These are phyloP conservation scores for Tolypocladium ovalisporum DNA, from an alignment of 2,329 filamentous ascomycete genomes.

Conservation along the genomic window DNA sequence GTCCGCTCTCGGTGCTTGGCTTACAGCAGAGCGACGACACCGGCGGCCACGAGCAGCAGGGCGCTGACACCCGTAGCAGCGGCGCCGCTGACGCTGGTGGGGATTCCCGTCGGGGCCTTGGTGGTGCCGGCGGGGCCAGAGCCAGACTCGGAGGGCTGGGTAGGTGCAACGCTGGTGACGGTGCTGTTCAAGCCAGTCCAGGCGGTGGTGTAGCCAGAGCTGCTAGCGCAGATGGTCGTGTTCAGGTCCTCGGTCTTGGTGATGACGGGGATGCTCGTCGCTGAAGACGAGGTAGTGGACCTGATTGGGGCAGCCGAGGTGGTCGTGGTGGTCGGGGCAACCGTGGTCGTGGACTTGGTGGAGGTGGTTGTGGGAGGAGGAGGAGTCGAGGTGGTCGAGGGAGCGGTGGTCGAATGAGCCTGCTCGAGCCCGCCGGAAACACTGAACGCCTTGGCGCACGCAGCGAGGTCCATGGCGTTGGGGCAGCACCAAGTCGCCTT, in stretches of 20 bases:
- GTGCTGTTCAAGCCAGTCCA: constrained; percentile 22
- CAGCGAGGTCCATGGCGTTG: constrained; percentile 37
- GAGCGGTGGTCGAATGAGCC: constrained; percentile 20
- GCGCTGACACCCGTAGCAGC: constrained; percentile 21
- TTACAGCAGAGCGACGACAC: constrained; percentile 24
- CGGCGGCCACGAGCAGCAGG: constrained; percentile 24
- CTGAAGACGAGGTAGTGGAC: constrained; percentile 11
- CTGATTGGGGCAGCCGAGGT: constrained; percentile 13
- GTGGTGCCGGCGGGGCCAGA: constrained; percentile 5
- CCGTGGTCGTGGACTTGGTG: constrained; percentile 3
- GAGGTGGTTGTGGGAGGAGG: constrained; percentile 13
- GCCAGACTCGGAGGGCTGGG: constrained; percentile 9
- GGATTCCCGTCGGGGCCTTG: constrained; percentile 7
- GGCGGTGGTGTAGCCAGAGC: constrained; percentile 15
- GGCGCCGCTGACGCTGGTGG: constrained; percentile 15
- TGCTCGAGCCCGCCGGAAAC: constrained; percentile 35
- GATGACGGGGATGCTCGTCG: constrained; percentile 10
- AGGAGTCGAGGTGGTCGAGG: constrained; percentile 11
- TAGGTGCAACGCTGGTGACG: constrained; percentile 13
- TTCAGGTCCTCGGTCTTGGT: constrained; percentile 12
- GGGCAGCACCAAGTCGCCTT: constrained; percentile 51
- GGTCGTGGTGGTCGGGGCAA: constrained; percentile 16
- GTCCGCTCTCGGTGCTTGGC: not conserved
- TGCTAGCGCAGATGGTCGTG: constrained; percentile 14
- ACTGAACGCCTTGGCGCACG: constrained; percentile 42